These are phyloP conservation scores for Actinomortierella wolfii DNA, from an alignment of 371 early-diverging fungal genomes.

Conservation along the genomic window DNA sequence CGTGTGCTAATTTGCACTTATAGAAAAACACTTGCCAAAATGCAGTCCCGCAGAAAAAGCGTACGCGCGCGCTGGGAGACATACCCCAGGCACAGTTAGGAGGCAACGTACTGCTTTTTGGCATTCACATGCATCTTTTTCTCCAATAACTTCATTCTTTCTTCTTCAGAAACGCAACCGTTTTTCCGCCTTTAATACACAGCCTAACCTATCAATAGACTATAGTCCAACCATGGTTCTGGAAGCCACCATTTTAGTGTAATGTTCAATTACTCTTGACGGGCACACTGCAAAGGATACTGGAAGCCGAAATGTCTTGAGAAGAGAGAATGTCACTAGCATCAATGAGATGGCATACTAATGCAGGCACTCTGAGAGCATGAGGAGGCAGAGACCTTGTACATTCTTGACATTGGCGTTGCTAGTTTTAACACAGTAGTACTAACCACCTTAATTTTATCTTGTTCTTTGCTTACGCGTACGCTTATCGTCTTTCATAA, in stretches of 20 bases:
- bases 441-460: not conserved
- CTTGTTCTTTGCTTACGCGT: not conserved
- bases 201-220: slow-evolving; percentile 1
- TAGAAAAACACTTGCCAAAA: too few relatives aligned
- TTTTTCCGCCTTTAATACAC: not conserved
- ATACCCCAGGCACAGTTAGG: too few relatives aligned
- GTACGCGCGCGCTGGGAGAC: too few relatives aligned
- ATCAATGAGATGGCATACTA: too few relatives aligned
- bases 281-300: not conserved
- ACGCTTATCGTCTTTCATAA: not conserved
- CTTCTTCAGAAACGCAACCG: not conserved
- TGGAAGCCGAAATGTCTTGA: too few relatives aligned
- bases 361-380: too few relatives aligned
- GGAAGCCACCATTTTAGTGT: slow-evolving; percentile 79
- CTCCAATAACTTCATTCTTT: not conserved
- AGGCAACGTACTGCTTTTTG: not conserved
- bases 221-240: slow-evolving; percentile 60
- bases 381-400: too few relatives aligned
- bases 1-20: too few relatives aligned
- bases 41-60: too few relatives aligned
- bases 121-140: slow-evolving; percentile 1
- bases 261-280: slow-evolving; percentile 21
- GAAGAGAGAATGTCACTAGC: too few relatives aligned
- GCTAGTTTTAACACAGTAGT: too few relatives aligned
- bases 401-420: too few relatives aligned